These are phyloP conservation scores for Blumeria graminis DNA, from an alignment of 2,329 filamentous ascomycete genomes.

Conservation along the genomic window DNA sequence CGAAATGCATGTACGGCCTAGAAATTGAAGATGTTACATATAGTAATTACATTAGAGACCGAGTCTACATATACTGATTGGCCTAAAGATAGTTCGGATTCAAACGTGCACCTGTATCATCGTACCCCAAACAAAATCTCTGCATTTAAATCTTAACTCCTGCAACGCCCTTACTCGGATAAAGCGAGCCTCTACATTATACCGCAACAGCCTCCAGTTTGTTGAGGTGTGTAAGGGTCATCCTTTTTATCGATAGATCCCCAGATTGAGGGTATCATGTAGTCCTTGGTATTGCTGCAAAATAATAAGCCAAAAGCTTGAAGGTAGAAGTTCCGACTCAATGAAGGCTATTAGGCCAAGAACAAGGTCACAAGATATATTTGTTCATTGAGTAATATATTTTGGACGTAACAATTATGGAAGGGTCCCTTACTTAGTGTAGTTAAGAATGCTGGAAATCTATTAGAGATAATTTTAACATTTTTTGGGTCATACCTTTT, in stretches of 20 bases:
- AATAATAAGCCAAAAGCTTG: not conserved
- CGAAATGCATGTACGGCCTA: no score
- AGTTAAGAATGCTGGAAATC: not conserved
- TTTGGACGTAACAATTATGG: no score
- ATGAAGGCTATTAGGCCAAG: no score
- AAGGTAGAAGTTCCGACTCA: not conserved
- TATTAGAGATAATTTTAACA: not conserved
- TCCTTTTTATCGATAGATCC: constrained; percentile 82
- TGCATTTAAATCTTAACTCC: no score
- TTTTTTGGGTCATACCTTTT: constrained; percentile 48
- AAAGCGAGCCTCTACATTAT: constrained; percentile 19
- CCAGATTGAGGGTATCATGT: constrained; percentile 94
- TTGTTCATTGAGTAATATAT: not conserved
- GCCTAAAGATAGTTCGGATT: no score
- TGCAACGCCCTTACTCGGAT: no score
- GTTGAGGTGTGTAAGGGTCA: constrained; percentile 94
- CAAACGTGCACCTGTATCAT: no score
- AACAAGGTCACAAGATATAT: not conserved
- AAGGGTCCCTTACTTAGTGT: not conserved
- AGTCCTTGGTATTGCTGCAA: constrained; percentile 58
- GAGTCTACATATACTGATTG: no score
- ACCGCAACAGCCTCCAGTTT: constrained; percentile 46
- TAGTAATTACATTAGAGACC: no score
- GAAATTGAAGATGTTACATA: no score
- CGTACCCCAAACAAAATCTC: no score